phyloP scores from a whole-genome alignment of 768 basidiomycete species.

The Rhodotorula paludigena region DNA sequence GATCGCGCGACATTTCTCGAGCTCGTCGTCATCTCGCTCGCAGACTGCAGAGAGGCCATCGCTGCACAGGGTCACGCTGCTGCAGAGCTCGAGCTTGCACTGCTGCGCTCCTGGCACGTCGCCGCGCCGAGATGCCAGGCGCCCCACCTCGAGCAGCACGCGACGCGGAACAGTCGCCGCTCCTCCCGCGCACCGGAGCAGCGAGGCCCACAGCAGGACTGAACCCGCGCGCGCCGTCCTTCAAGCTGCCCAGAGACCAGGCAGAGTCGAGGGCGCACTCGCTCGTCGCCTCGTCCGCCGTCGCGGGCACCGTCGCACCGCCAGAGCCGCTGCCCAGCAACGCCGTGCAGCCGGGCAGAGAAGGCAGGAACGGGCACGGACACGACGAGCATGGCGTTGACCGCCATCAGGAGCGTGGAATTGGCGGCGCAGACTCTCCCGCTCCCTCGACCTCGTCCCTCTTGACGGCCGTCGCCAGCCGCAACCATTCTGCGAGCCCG shows the following conservation, averaged over 20 bases:
- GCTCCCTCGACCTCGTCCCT: slow-evolving; percentile 7
- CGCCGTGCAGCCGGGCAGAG: too few relatives aligned
- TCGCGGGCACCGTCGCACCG: background rate
- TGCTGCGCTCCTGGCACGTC: too few relatives aligned
- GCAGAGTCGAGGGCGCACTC: background rate
- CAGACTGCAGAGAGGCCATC: too few relatives aligned
- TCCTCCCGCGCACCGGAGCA: background rate
- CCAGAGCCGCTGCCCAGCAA: background rate
- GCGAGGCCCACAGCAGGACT: background rate
- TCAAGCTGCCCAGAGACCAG: background rate
- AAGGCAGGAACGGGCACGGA: too few relatives aligned
- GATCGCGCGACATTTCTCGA: too few relatives aligned
- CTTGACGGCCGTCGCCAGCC: background rate
- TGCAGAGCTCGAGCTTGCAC: too few relatives aligned
- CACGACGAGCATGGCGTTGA: too few relatives aligned
- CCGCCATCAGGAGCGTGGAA: background rate
- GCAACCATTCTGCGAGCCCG: background rate
- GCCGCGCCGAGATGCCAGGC: too few relatives aligned
- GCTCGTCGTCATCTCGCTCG: too few relatives aligned
- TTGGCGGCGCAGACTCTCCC: background rate
- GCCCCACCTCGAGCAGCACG: background rate
- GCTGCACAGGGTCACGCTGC: too few relatives aligned
- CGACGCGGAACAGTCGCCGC: background rate
- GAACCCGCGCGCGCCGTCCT: background rate
- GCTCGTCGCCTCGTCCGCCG: background rate